These are phyloP conservation scores for Aureobasidium sp. DNA, from an alignment of 2,329 filamentous ascomycete species.

Conservation along the genomic window DNA sequence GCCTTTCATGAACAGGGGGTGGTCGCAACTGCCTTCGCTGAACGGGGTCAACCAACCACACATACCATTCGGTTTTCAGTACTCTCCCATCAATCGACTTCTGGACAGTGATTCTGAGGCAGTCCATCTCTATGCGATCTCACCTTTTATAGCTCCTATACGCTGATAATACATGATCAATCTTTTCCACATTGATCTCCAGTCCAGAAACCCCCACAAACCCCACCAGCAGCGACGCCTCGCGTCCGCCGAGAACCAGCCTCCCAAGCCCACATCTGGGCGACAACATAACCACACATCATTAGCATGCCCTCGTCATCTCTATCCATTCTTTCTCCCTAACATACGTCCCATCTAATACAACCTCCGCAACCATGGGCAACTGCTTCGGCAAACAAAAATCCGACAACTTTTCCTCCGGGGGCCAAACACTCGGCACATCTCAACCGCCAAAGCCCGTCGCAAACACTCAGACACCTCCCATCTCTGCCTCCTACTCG, in stretches of 20 bases:
- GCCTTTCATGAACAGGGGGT: not conserved
- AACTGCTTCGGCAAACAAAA: slow-evolving; percentile 72
- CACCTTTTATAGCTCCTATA: no score
- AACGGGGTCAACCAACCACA: not conserved
- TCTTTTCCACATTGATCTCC: not conserved
- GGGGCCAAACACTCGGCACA: slow-evolving; percentile 63
- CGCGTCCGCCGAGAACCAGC: not conserved
- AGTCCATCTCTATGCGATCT: not conserved
- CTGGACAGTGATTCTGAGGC: not conserved
- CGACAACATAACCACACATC: not conserved
- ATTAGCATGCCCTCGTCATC: not conserved
- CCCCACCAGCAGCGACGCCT: not conserved
- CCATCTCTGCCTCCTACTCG: not conserved
- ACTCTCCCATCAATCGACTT: not conserved
- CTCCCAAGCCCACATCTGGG: slow-evolving; percentile 4
- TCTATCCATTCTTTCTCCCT: no score
- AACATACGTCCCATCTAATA: no score
- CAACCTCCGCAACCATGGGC: no score
- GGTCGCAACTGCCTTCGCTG: not conserved
- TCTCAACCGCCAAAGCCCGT: slow-evolving; percentile 36
- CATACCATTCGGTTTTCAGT: not conserved
- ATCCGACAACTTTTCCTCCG: slow-evolving; percentile 61
- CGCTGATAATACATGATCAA: not conserved
- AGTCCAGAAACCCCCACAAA: not conserved
- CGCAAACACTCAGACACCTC: slow-evolving; percentile 26